Conservation (phyloP, 2,329 filamentous ascomycete genomes). For the Chaetomium globosum region DNA sequence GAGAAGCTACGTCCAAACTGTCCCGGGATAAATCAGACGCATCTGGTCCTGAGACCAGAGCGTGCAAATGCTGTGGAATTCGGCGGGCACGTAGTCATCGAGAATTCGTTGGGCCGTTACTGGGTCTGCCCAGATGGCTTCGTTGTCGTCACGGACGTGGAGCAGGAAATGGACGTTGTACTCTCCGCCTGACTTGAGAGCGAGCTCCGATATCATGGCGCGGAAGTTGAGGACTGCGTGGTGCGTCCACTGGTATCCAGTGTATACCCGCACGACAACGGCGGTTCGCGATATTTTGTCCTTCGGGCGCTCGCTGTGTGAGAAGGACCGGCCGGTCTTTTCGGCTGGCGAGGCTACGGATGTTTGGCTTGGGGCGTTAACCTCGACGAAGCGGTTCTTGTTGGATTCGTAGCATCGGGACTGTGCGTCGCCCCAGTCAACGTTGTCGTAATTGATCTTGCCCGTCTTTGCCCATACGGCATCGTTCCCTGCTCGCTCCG, state of each 20-base stretch:
- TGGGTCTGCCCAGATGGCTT: constrained; percentile 80
- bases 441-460: constrained; percentile 58
- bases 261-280: constrained; percentile 78
- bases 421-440: constrained; percentile 61
- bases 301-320: constrained; percentile 41
- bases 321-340: constrained; percentile 9
- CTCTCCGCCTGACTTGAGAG: constrained; percentile 76
- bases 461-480: constrained; percentile 58
- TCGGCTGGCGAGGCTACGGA: constrained; percentile 20
- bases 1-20: constrained; percentile 70
- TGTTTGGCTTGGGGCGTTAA: constrained; percentile 32
- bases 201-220: constrained; percentile 76
- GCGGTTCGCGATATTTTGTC: constrained; percentile 65
- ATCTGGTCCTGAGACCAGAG: constrained; percentile 87
- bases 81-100: constrained; percentile 65
- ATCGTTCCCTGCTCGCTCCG: constrained; percentile 68
- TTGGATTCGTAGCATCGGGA: constrained; percentile 61
- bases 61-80: constrained; percentile 79
- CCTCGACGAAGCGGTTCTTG: constrained; percentile 61
- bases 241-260: constrained; percentile 74
- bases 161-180: constrained; percentile 82
- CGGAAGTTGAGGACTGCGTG: constrained; percentile 80
- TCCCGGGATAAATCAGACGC: constrained; percentile 71
- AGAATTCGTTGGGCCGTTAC: constrained; percentile 72
- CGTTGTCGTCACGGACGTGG: constrained; percentile 77